Base-by-base conservation (phyloP, 331 rosid genomes). In the Telfairia occidentalis region DNA sequence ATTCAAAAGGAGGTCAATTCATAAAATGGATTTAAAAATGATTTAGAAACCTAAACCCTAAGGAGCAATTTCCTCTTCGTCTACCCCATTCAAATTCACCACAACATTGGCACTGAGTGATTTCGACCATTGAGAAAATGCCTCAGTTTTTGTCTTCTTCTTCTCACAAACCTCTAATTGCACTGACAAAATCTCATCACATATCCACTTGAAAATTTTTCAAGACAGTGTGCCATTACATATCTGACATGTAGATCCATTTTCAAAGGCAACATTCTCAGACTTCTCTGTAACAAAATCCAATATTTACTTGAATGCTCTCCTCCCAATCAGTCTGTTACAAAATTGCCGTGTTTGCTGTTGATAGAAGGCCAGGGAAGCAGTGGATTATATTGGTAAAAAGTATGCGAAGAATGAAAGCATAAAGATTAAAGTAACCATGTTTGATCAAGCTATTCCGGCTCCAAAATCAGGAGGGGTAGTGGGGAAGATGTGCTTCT, bases 271-370 rank as follows among this genome's bases (percentile, higher is more conserved):
- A 84, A 81, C 85, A 80, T 94, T 75, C 79, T 81, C 69, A 87
- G 92, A 83, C 85, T 90, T 65, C 87, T 94, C 21, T 90, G 92
- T 40, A 80, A 54, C 38, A 97, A 94, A 80, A 90, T 94, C 60
- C 83, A 83, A 67, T 87, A 82, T 76, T 96, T 88, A 82, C 85
- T 91, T 37, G 90, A 90, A 72, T 60, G 86, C 55, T 81, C 82
- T 76, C 81, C 96, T 83, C 81, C 86, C 57, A 35, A 67, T 42
- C 83, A 91, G 97, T 85, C 86, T 43, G 66, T 78, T 59, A 69
- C 83, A 57, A 81, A 81, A 77, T 91, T 54, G 81, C 78, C 64
- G 82, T 90, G 38, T 94, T 88, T 79, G 49, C 77, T 38, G 75
- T 94, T 78, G 86, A 91, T 78, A 86, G 83, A 7, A 88, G 84